These are phyloP conservation scores for Brassica napus DNA, from an alignment of 345 rosid genomes.

Conservation along the genomic window DNA sequence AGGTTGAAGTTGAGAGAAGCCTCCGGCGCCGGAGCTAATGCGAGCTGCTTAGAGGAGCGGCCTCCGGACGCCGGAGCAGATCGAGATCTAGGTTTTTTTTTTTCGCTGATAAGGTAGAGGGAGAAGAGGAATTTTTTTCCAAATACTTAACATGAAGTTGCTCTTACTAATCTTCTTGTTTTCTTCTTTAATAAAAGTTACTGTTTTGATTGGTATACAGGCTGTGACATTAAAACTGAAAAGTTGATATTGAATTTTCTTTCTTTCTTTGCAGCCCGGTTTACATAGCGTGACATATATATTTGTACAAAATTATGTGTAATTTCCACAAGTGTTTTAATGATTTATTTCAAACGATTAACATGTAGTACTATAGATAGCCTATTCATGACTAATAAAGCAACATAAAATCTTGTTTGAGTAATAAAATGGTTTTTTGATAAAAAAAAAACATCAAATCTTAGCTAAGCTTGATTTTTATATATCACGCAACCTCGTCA, in stretches of 20 bases:
- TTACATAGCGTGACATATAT: background rate
- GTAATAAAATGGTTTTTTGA: too few species aligned
- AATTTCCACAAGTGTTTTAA: background rate
- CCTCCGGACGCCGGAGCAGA: too few species aligned
- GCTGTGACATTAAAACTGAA: background rate
- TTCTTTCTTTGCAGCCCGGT: background rate
- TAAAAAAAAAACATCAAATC: too few species aligned
- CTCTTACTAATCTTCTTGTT: too few species aligned
- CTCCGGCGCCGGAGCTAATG: too few species aligned
- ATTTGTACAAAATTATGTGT: background rate
- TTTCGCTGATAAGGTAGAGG: too few species aligned
- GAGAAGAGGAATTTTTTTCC: too few species aligned
- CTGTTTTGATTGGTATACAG: background rate
- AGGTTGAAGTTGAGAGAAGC: too few species aligned
- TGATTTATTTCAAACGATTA: background rate
- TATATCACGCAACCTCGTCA: constrained; percentile 6
- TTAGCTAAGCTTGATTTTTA: constrained; percentile 7
- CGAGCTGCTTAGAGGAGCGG: too few species aligned
- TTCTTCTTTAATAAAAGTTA: too few species aligned
- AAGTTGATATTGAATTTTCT: background rate
- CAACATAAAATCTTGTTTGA: constrained; percentile 9
- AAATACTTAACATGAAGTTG: too few species aligned
- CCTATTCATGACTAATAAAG: constrained; percentile 11
- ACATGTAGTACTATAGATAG: background rate
- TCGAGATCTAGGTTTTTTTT: too few species aligned